A percentile compares a stretch with the other conserved stretches of the same genome.
These are phyloP conservation scores for Zancudomyces culisetae DNA, from an alignment of 371 early-diverging fungal species.

Conservation along the genomic window DNA sequence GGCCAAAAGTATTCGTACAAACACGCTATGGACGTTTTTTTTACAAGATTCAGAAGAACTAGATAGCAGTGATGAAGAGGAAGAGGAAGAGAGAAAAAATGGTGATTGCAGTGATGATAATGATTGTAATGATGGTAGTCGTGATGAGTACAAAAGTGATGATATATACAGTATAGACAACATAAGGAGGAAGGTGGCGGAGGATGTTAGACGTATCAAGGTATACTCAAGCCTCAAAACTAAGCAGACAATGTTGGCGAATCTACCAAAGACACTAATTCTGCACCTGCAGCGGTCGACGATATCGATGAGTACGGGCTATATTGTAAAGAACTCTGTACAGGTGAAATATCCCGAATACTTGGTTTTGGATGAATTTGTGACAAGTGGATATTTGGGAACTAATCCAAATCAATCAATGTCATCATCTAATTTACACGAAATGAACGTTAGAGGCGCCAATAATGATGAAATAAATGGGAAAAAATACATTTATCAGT, in stretches of 20 bases:
- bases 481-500: constrained; percentile 31
- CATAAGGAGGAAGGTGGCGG: too few relatives aligned
- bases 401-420: constrained; percentile 23
- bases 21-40: too few relatives aligned
- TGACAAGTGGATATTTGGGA: constrained; percentile 33
- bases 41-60: constrained; percentile 10
- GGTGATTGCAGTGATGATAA: too few relatives aligned
- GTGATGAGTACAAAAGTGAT: background rate
- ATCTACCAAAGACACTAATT: constrained; percentile 39
- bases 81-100: background rate
- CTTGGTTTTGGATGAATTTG: constrained; percentile 46
- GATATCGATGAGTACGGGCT: constrained; percentile 34
- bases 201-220: too few relatives aligned
- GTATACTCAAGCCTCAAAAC: constrained; percentile 11
- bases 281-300: constrained; percentile 66
- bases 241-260: constrained; percentile 40
- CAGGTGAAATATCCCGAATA: constrained; percentile 48
- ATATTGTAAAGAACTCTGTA: constrained; percentile 50
- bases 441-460: background rate
- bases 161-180: constrained; percentile 16
- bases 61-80: background rate
- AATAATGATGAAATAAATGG: background rate
- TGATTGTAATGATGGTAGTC: background rate
- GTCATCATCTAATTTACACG: too few relatives aligned
- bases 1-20: background rate